Conservation (phyloP, 768 basidiomycete species). For the Tulasnella sp. region DNA sequence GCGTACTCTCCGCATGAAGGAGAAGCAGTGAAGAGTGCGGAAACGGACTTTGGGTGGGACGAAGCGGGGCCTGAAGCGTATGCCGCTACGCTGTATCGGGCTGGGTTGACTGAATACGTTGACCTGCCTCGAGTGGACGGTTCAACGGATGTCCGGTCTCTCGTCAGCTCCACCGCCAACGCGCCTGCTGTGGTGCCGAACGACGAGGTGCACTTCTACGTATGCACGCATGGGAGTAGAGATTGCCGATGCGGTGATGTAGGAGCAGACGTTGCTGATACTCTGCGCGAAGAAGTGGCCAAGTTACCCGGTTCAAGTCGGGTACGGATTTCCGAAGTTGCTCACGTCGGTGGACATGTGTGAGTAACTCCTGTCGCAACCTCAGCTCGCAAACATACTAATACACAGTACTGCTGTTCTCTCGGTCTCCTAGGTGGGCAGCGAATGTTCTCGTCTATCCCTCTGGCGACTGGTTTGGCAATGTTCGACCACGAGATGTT, state of each 20-base stretch:
- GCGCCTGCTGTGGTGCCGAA: neutral
- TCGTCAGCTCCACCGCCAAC: neutral
- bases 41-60: conserved; percentile 14
- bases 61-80: conserved; percentile 21
- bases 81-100: conserved; percentile 25
- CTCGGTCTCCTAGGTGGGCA: conserved; percentile 9
- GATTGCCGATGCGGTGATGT: conserved; percentile 30
- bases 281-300: conserved; percentile 19
- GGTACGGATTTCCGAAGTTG: conserved; percentile 20
- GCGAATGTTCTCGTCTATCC: conserved; percentile 17
- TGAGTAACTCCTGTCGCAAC: conserved; percentile 22
- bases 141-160: neutral
- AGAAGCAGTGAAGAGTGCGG: neutral
- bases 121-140: neutral
- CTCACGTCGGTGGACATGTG: conserved; percentile 28
- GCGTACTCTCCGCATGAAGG: neutral
- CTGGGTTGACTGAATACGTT: neutral
- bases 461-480: conserved; percentile 24
- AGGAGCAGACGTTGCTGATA: conserved; percentile 25
- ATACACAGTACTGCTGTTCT: neutral
- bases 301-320: conserved; percentile 9
- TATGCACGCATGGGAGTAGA: conserved; percentile 28
- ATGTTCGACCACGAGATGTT: conserved; percentile 23
- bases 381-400: neutral
- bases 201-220: conserved; percentile 24